phyloP scores from a whole-genome alignment of 1,284 basidiomycete genomes.

The Athelia psychrophila region DNA sequence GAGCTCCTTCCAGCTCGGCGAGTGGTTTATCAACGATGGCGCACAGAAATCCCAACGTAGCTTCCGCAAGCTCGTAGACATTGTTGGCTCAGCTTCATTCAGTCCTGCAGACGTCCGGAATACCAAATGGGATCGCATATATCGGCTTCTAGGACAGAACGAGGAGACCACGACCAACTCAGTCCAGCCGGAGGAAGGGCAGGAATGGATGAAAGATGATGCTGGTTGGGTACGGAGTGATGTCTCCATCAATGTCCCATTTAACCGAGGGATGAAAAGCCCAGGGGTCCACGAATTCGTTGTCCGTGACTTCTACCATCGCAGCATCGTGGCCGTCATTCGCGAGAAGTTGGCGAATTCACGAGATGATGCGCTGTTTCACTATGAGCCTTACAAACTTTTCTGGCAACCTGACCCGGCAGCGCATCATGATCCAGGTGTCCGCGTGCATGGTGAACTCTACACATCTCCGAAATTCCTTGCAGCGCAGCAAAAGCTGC shows the following conservation, averaged over 20 bases:
- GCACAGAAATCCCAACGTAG: neutral
- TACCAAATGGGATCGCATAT: neutral
- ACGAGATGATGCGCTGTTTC: neutral
- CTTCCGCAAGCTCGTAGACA: constrained; percentile 1
- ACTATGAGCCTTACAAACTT: neutral
- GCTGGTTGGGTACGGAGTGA: neutral
- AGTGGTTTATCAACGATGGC: constrained; percentile 7
- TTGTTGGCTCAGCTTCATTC: neutral
- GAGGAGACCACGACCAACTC: neutral
- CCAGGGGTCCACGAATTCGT: neutral
- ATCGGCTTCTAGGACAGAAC: neutral
- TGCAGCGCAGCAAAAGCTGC: constrained; percentile 20
- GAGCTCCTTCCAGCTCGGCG: constrained; percentile 1
- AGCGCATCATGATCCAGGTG: neutral
- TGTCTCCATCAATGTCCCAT: neutral
- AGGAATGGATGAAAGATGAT: neutral
- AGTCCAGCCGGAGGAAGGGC: neutral
- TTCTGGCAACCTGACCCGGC: neutral
- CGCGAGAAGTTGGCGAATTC: neutral
- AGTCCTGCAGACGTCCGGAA: neutral
- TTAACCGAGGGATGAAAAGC: neutral
- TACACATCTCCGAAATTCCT: constrained; percentile 28
- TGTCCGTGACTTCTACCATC: neutral
- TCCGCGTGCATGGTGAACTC: constrained; percentile 22
- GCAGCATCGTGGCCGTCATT: neutral